phyloP scores from a whole-genome alignment of 1,284 basidiomycete genomes.

The Malassezia equina region DNA sequence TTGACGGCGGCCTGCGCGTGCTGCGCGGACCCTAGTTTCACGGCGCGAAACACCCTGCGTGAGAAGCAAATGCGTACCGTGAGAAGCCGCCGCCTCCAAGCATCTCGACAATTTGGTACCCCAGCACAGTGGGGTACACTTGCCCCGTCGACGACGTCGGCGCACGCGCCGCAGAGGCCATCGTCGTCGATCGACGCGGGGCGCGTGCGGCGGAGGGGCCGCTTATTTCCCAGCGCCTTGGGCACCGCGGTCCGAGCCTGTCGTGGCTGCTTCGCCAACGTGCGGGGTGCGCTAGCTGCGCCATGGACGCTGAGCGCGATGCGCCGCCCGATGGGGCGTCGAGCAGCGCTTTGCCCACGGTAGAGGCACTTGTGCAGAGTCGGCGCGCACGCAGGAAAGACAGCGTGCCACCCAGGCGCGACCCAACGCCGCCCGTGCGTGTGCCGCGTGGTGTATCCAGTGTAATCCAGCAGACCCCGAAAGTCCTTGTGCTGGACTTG shows the following conservation, averaged over 20 bases:
- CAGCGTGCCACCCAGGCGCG: background rate
- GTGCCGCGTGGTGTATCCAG: slow-evolving; percentile 22
- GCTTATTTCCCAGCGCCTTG: background rate
- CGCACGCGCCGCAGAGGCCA: slow-evolving; percentile 1
- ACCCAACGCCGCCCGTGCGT: background rate
- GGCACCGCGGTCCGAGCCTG: background rate
- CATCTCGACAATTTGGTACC: slow-evolving; percentile 41
- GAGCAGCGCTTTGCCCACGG: slow-evolving; percentile 3
- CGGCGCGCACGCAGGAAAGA: background rate
- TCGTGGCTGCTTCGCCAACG: background rate
- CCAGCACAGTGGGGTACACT: slow-evolving; percentile 36
- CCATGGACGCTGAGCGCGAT: background rate
- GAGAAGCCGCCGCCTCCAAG: slow-evolving; percentile 46
- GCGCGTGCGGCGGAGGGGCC: background rate
- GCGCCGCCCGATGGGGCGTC: background rate
- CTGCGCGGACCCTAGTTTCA: slow-evolving; percentile 24
- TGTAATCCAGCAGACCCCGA: slow-evolving; percentile 43
- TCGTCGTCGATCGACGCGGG: background rate
- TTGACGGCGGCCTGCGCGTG: slow-evolving; percentile 43
- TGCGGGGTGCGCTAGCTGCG: background rate
- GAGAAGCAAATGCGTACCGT: slow-evolving; percentile 10
- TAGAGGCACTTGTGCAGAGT: slow-evolving; percentile 12
- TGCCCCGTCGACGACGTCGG: slow-evolving; percentile 43
- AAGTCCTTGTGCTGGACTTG: slow-evolving; percentile 61
- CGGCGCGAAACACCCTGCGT: slow-evolving; percentile 40